These are phyloP conservation scores for Leccinum variicolor DNA, from an alignment of 768 basidiomycete species.

Conservation along the genomic window DNA sequence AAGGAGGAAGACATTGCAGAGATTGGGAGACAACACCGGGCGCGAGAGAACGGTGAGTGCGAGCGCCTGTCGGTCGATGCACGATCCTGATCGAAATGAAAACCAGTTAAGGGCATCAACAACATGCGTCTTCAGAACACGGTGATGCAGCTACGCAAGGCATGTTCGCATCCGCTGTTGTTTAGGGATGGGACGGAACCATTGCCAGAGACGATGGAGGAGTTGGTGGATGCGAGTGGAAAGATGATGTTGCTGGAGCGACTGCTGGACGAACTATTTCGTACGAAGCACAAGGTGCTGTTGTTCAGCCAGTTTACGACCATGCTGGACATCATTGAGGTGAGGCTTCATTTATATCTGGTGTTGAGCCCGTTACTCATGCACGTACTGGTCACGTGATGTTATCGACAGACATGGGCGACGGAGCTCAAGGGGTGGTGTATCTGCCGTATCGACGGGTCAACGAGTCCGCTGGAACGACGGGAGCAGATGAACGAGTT, in stretches of 20 bases:
- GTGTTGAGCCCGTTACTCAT: not conserved
- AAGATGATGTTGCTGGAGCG: slow-evolving; percentile 98
- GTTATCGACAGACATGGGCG: slow-evolving; percentile 61
- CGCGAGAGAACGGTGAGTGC: slow-evolving; percentile 57
- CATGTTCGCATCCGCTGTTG: slow-evolving; percentile 89
- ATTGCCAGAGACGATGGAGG: slow-evolving; percentile 60
- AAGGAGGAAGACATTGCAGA: slow-evolving; percentile 47
- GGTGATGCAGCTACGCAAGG: slow-evolving; percentile 97
- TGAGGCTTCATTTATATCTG: slow-evolving; percentile 27
- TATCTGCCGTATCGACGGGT: slow-evolving; percentile 91
- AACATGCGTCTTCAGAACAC: slow-evolving; percentile 93
- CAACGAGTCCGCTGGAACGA: slow-evolving; percentile 76
- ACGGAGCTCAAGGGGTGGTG: slow-evolving; percentile 75
- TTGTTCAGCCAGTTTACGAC: slow-evolving; percentile 92
- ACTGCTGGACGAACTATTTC: slow-evolving; percentile 78
- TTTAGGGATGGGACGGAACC: slow-evolving; percentile 48
- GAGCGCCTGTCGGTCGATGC: not conserved
- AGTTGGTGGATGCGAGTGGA: slow-evolving; percentile 82
- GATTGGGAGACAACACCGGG: slow-evolving; percentile 54
- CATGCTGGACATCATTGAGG: slow-evolving; percentile 95
- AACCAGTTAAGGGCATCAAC: slow-evolving; percentile 75
- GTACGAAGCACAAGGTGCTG: slow-evolving; percentile 78
- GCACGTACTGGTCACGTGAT: not conserved
- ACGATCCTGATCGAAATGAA: not conserved
- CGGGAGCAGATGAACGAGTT: slow-evolving; percentile 82